These are phyloP conservation scores for Juglanconis sp. DNA, from an alignment of 2,329 filamentous ascomycete species.

Conservation along the genomic window DNA sequence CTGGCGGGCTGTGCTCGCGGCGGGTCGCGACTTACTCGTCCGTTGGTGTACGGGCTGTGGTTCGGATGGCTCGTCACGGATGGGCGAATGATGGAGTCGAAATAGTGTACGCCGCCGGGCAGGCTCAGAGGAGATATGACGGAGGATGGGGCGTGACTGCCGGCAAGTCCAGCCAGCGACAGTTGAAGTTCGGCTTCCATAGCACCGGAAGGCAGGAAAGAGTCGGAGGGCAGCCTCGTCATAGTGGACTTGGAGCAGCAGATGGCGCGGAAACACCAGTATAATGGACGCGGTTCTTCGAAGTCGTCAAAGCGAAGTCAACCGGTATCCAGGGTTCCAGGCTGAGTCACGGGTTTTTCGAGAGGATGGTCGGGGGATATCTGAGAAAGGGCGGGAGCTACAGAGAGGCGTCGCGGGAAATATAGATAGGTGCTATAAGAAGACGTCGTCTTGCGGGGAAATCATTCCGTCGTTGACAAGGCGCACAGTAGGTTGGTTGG, in stretches of 20 bases:
- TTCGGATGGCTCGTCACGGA: slow-evolving; percentile 21
- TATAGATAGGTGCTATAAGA: background rate
- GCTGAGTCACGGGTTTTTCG: too few species aligned
- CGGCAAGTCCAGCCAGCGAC: slow-evolving; percentile 25
- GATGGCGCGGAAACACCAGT: background rate
- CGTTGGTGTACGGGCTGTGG: slow-evolving; percentile 15
- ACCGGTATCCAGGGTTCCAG: too few species aligned
- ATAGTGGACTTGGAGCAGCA: slow-evolving; percentile 25
- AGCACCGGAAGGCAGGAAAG: slow-evolving; percentile 39
- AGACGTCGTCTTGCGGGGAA: background rate
- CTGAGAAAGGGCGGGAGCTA: too few species aligned
- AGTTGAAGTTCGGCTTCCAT: slow-evolving; percentile 31
- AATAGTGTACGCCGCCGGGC: slow-evolving; percentile 35
- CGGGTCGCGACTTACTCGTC: slow-evolving; percentile 19
- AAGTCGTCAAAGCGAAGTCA: too few species aligned
- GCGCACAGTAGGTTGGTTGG: background rate
- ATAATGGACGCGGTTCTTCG: background rate
- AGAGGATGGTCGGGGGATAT: too few species aligned
- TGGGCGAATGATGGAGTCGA: slow-evolving; percentile 29
- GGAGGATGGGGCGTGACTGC: slow-evolving; percentile 30
- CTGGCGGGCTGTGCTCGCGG: slow-evolving; percentile 20
- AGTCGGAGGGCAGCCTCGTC: slow-evolving; percentile 40
- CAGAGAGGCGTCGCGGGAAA: background rate
- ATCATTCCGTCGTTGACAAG: slow-evolving; percentile 1
- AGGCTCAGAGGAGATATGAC: slow-evolving; percentile 40